These are phyloP conservation scores for Fusarium decemcellulare DNA, from an alignment of 2,329 filamentous ascomycete genomes.

Conservation along the genomic window DNA sequence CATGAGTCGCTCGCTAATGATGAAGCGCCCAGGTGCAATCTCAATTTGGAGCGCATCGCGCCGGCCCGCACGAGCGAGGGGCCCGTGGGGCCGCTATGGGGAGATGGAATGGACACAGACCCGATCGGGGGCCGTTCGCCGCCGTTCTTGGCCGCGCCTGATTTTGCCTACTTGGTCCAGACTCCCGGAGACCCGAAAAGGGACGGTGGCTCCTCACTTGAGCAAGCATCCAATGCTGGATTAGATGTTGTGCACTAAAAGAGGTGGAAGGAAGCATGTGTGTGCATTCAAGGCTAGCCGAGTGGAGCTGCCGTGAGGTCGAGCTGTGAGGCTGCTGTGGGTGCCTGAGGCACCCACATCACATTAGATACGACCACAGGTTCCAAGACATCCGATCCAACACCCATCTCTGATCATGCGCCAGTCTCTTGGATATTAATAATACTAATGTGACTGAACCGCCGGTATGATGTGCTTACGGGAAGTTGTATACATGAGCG, in stretches of 20 bases:
- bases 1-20: background rate
- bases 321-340: no score
- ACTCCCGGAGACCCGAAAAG: background rate
- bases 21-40: slow-evolving; percentile 8
- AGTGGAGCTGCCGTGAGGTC: no score
- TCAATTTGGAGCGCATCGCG: slow-evolving; percentile 4
- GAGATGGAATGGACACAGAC: slow-evolving; percentile 14
- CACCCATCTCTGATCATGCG: background rate
- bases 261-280: no score
- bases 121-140: background rate
- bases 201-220: background rate
- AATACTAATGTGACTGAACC: background rate
- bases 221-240: background rate
- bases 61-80: slow-evolving; percentile 23
- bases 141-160: background rate
- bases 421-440: background rate
- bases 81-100: slow-evolving; percentile 14
- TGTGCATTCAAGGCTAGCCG: no score
- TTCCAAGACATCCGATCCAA: background rate
- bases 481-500: no score
- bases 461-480: background rate
- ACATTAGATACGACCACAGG: background rate
- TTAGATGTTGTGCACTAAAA: no score
- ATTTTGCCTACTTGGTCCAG: background rate
- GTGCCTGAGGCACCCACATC: no score